These are phyloP conservation scores for Coemansia sp. DNA, from an alignment of 192 early-diverging fungal species.

Conservation along the genomic window DNA sequence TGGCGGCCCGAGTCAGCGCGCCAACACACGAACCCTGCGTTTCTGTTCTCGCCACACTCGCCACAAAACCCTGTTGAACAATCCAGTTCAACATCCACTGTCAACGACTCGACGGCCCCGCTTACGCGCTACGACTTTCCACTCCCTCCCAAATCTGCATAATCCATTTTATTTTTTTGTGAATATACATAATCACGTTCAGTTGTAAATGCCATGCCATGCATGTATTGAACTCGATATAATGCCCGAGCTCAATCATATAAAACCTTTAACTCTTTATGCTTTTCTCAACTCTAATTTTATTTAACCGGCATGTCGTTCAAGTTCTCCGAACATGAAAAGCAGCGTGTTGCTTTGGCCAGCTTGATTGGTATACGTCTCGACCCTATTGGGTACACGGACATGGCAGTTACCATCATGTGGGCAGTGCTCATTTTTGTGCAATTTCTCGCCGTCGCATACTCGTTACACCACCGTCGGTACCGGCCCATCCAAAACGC, in stretches of 20 bases:
- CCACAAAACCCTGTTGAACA: constrained; percentile 13
- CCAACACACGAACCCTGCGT: constrained; percentile 12
- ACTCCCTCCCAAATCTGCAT: constrained; percentile 11
- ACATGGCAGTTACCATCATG: constrained; percentile 19
- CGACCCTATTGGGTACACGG: constrained; percentile 39
- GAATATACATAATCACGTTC: not conserved
- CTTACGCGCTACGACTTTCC: constrained; percentile 25
- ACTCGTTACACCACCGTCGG: constrained; percentile 26
- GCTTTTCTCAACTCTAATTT: not conserved
- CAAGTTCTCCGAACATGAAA: constrained; percentile 28
- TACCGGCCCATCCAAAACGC: constrained; percentile 25
- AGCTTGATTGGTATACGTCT: constrained; percentile 21
- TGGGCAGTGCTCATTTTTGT: constrained; percentile 14
- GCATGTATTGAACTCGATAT: not conserved
- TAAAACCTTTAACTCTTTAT: not conserved
- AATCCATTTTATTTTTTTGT: not conserved
- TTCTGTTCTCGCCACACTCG: constrained; percentile 36
- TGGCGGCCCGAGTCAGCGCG: constrained; percentile 6
- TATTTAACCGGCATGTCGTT: constrained; percentile 28
- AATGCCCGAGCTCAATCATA: not conserved
- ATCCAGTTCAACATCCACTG: constrained; percentile 41
- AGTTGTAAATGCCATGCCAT: not conserved
- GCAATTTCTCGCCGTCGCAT: constrained; percentile 22
- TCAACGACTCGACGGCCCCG: constrained; percentile 26
- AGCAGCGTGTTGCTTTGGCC: constrained; percentile 27